Percentiles rank a stretch among this genome's conserved stretches.
phyloP scores from a whole-genome alignment of 2,329 filamentous ascomycete genomes.

The Esteya vermicola region DNA sequence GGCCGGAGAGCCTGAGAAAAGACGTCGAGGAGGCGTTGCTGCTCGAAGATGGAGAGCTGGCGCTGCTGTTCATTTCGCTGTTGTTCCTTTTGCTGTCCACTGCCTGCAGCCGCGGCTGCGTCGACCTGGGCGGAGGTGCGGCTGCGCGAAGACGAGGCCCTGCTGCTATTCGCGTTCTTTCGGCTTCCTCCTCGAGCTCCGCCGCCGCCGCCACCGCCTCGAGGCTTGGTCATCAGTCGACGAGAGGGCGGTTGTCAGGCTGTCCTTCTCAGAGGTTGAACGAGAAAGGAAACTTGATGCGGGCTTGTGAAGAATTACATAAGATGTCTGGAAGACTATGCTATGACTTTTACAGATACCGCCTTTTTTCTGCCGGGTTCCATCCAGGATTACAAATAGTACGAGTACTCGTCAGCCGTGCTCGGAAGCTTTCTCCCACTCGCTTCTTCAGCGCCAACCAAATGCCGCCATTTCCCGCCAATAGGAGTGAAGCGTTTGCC shows the following conservation, averaged over 20 bases:
- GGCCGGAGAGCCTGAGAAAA: conserved; percentile 52
- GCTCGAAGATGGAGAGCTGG: conserved; percentile 1
- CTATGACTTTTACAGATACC: too few species aligned
- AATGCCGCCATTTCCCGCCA: neutral
- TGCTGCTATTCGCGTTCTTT: neutral
- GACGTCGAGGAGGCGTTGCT: conserved; percentile 43
- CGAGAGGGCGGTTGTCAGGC: too few species aligned
- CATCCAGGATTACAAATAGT: too few species aligned
- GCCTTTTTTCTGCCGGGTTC: too few species aligned
- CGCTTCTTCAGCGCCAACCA: neutral
- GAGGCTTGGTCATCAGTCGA: neutral
- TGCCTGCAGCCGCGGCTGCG: too few species aligned
- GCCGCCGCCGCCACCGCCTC: neutral
- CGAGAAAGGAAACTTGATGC: neutral
- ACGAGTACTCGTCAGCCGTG: neutral
- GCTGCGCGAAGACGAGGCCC: too few species aligned
- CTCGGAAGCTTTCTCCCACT: neutral
- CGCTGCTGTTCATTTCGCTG: conserved; percentile 2
- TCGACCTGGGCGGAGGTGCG: neutral
- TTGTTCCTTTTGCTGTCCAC: neutral
- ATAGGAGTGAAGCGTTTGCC: neutral
- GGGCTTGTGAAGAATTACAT: neutral
- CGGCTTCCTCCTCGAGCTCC: too few species aligned
- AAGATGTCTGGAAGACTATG: too few species aligned
- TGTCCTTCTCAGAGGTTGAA: neutral